Percentiles rank a stretch among this genome's conserved stretches.
Evolutionary conservation across 768 basidiomycete genomes (phyloP).

Genomic region (Coprinopsis marcescibilis): DNA sequence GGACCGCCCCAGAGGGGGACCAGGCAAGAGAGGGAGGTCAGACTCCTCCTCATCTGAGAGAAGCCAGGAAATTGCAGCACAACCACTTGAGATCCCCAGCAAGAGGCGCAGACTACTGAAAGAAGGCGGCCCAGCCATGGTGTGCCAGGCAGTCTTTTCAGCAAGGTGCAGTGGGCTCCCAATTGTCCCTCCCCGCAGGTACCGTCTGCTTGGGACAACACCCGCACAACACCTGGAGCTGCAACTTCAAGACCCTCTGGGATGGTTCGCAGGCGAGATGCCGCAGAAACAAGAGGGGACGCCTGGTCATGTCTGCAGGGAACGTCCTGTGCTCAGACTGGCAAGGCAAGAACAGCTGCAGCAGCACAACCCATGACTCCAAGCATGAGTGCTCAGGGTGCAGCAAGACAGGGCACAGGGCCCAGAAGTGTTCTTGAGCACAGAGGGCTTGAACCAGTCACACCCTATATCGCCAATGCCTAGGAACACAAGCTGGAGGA

Average conservation of each 20-base stretch:
- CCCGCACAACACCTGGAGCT: slow-evolving; percentile 19
- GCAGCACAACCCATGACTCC: slow-evolving; percentile 15
- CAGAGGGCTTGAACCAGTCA: slow-evolving; percentile 22
- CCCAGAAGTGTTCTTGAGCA: slow-evolving; percentile 31
- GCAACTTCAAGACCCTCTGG: slow-evolving; percentile 14
- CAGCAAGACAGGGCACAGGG: slow-evolving; percentile 29
- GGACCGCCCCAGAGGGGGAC: too few relatives aligned
- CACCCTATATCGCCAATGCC: slow-evolving; percentile 24
- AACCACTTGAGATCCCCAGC: too few relatives aligned
- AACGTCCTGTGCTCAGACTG: slow-evolving; percentile 31
- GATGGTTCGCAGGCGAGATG: slow-evolving; percentile 15
- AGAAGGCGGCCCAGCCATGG: too few relatives aligned
- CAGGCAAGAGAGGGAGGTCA: too few relatives aligned
- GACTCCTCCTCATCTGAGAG: too few relatives aligned
- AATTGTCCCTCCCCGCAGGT: too few relatives aligned
- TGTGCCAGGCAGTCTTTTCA: too few relatives aligned
- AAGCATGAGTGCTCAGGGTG: slow-evolving; percentile 40
- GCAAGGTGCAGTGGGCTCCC: too few relatives aligned
- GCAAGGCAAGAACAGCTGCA: slow-evolving; percentile 27
- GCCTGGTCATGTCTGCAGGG: slow-evolving; percentile 18
- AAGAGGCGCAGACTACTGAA: too few relatives aligned
- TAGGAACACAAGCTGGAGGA: slow-evolving; percentile 24
- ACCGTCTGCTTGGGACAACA: slow-evolving; percentile 29
- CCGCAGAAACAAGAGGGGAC: slow-evolving; percentile 12
- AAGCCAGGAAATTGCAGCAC: too few relatives aligned